phyloP scores from a whole-genome alignment of 495 filamentous ascomycete genomes.

The Penicillium ucsense region DNA sequence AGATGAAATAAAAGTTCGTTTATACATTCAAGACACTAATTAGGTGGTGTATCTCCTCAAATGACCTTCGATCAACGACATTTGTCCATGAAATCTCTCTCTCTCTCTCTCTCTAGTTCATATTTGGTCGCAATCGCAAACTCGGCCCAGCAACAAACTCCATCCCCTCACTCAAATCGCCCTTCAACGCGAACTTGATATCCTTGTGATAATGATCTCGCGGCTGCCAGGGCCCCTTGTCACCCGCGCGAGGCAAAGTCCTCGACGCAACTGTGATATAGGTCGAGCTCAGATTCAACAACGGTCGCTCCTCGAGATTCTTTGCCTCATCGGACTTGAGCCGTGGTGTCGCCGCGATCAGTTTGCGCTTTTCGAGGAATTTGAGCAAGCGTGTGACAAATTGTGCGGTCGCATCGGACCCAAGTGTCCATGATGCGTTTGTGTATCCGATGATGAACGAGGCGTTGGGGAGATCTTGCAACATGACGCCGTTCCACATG shows the following conservation, averaged over 20 bases:
- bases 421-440: constrained; percentile 51
- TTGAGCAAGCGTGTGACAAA: constrained; percentile 37
- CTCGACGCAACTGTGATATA: constrained; percentile 36
- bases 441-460: constrained; percentile 48
- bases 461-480: constrained; percentile 50
- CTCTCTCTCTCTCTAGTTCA: constrained; percentile 5
- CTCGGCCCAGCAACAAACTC: constrained; percentile 23
- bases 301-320: constrained; percentile 20
- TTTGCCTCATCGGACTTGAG: constrained; percentile 22
- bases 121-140: constrained; percentile 13
- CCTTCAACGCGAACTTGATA: constrained; percentile 38
- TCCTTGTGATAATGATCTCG: constrained; percentile 46
- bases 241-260: constrained; percentile 33
- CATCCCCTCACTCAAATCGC: constrained; percentile 30
- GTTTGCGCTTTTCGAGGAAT: constrained; percentile 28
- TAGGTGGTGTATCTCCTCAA: too few species aligned
- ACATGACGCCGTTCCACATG: constrained; percentile 51
- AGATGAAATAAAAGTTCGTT: too few species aligned
- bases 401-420: constrained; percentile 43
- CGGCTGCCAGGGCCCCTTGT: constrained; percentile 44
- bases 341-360: constrained; percentile 28
- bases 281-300: constrained; percentile 41
- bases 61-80: too few species aligned
- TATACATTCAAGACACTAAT: too few species aligned
- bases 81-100: not conserved